These are phyloP conservation scores for Aspergillus sp. DNA, from an alignment of 2,329 filamentous ascomycete species.

Conservation along the genomic window DNA sequence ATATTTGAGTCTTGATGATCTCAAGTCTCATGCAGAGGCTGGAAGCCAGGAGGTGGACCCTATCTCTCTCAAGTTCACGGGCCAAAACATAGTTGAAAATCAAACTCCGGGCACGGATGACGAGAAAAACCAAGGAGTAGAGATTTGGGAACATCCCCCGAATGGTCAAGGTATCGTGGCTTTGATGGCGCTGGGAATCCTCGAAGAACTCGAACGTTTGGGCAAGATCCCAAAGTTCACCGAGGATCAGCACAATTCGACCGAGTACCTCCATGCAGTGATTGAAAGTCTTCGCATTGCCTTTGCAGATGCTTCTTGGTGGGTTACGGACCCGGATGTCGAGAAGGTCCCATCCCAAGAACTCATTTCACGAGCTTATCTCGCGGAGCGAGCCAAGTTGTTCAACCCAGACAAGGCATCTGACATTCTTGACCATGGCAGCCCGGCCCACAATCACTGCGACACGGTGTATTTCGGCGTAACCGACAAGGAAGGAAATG, in stretches of 20 bases:
- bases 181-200: slow-evolving; percentile 86
- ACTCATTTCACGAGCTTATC: slow-evolving; percentile 69
- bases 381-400: slow-evolving; percentile 63
- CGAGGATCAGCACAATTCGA: slow-evolving; percentile 71
- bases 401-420: slow-evolving; percentile 53
- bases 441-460: slow-evolving; percentile 76
- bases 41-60: slow-evolving; percentile 79
- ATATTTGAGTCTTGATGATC: slow-evolving; percentile 71
- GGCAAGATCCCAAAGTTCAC: slow-evolving; percentile 70
- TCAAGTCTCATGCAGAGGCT: slow-evolving; percentile 67
- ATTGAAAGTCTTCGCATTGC: slow-evolving; percentile 85
- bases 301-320: slow-evolving; percentile 89
- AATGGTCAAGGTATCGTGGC: slow-evolving; percentile 96
- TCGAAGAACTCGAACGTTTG: slow-evolving; percentile 75
- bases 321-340: slow-evolving; percentile 76
- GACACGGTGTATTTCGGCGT: slow-evolving; percentile 95
- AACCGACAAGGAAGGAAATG: slow-evolving; percentile 78
- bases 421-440: slow-evolving; percentile 62
- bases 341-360: slow-evolving; percentile 63
- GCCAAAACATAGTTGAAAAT: slow-evolving; percentile 54
- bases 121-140: slow-evolving; percentile 49
- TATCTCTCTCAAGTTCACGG: slow-evolving; percentile 74
- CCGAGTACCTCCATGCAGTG: slow-evolving; percentile 75
- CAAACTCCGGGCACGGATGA: slow-evolving; percentile 42
- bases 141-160: slow-evolving; percentile 94